Evolutionary conservation across 2,329 filamentous ascomycete species (phyloP), one percentile per base, ranked within the genome.

Genomic region (Talaromyces amestolkiae): DNA sequence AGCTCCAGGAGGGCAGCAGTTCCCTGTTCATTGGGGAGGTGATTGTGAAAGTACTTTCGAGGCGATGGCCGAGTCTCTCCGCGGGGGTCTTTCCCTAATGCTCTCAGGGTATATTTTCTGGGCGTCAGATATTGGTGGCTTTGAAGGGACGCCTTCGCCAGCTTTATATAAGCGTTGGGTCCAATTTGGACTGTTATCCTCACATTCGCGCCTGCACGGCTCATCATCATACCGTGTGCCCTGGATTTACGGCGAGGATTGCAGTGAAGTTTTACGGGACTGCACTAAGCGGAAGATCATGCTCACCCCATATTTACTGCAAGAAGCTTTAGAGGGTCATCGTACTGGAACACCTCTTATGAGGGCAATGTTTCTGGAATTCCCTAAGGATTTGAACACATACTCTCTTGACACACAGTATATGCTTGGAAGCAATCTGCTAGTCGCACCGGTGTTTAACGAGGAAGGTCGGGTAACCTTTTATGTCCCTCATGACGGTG

Each of bases 111-210:
- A 87, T 74, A 84, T 85, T 13, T 90, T 87, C 77, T 91, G 88
- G 88, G 87, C 86, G 37, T 87, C 86, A 68, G 89, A 91, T 72
- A 91, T 91, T 69, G 88, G 89, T 59, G 89, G 88, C 0, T 91
- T 92, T 70, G 89, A 92, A 72, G 89, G 89, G 2, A 84, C 78
- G 3, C 89, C 89, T 3, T 83, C 82, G 2, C 87, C 86, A 0
- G 88, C 86, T 79, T 85, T 92, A 70, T 92, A 92, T 77, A 92
- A 91, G 78, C 86, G 89, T 58, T 92, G 89, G 89, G 88, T 91
- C 7, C 88, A 88, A n/a, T 91, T 91, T 74, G 89, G 89, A 0
- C 81, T 91, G 1, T 78, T 92, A 45, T 91, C 88, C 69, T 86
- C 85, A 10, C 89, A 92, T 75, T 90, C 87, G 43, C 84, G 89